Base-by-base conservation (phyloP, 352 stramenopile genomes). In the Thalassiosira livingstoniorum region DNA sequence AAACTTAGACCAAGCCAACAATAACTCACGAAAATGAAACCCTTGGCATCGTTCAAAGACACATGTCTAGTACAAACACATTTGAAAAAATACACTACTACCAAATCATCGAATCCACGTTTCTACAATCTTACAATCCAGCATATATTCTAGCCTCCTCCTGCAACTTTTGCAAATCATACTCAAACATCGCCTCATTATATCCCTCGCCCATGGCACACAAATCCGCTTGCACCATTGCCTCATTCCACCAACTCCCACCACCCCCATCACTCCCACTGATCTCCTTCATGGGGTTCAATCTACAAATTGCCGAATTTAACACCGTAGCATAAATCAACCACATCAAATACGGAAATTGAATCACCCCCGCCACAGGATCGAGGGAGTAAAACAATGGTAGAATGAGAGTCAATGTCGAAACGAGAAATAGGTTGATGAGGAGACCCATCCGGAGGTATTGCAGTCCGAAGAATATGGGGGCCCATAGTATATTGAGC, bases 401-500 rank as follows among this genome's bases (percentile, higher is more conserved):
- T 25, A 92, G 72, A 34, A 85, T 83, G 0, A 78, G 7, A 15
- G 25, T 58, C 7, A 93, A 60, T 2, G 89, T 85, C 4, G 53
- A 18, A 2, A 92, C 10, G 2, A 92, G 45, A 10, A 83, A 13
- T 23, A 79, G 64, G 75, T 90, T 92, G 1, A 93, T 74, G 1
- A 82, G 42, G 11, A 86, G 70, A 37, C 72, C 89, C 2, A 81
- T 4, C 13, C 86, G 75, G 2, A 93, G 76, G 31, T 57, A 29
- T 64, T 91, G 45, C 11, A 86, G 35, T 21, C 85, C 85, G 70
- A 93, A 93, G 45, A 93, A 93, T 1, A 90, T 37, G 4, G 82
- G 83, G 25, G 89, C 86, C 89, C 89, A 93, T 2, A 72, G 10
- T 15, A 93, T n/a, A 78, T 93, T 93, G 29, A 93, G 51, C 0